Conservation (phyloP, 1,284 basidiomycete species). For the Tylopilus sp. region DNA sequence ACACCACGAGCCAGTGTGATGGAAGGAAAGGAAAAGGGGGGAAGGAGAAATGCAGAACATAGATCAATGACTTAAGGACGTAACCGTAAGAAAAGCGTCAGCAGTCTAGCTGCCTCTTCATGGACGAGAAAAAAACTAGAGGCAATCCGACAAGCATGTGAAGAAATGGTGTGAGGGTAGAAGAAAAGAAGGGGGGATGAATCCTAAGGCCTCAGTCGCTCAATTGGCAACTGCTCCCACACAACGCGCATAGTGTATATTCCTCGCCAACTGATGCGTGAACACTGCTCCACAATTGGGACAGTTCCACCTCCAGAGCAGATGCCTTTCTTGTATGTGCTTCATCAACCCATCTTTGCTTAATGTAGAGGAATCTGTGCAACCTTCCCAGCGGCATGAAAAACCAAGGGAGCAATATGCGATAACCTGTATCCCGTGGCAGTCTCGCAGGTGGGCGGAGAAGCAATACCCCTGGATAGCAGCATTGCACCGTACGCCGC, state of each 20-base stretch:
- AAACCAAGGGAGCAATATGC: conserved; percentile 13
- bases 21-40: neutral
- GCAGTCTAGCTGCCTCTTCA: conserved; percentile 11
- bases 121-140: conserved; percentile 3
- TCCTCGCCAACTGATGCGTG: conserved; percentile 13
- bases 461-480: conserved; percentile 21
- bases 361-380: conserved; percentile 16
- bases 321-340: conserved; percentile 27
- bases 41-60: neutral
- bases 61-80: neutral
- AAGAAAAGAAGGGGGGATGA: neutral
- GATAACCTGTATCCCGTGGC: conserved; percentile 19
- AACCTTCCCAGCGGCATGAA: conserved; percentile 25
- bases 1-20: neutral
- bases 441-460: conserved; percentile 18
- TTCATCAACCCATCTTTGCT: conserved; percentile 23
- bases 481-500: conserved; percentile 10
- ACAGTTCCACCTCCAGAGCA: conserved; percentile 28
- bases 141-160: neutral
- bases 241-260: conserved; percentile 19
- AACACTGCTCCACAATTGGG: conserved; percentile 23
- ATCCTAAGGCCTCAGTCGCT: conserved; percentile 2
- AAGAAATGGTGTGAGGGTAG: neutral
- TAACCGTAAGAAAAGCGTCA: neutral
- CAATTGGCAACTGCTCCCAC: neutral